Percentiles rank a stretch among this genome's conserved stretches.
Conservation (phyloP, 257 asterid species). For the Oldenlandia corymbosa region DNA sequence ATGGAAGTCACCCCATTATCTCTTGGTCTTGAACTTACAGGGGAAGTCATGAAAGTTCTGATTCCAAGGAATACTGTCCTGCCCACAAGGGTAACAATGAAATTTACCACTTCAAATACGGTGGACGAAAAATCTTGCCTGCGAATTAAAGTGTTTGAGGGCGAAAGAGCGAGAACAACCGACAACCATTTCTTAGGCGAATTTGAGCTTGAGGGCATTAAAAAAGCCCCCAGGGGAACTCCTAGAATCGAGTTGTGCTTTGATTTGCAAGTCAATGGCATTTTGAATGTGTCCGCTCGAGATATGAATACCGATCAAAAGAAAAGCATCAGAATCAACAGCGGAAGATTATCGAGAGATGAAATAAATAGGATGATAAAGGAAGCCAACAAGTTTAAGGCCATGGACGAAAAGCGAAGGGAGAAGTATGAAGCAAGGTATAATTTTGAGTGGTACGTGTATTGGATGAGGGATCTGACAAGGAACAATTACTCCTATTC, state of each 20-base stretch:
- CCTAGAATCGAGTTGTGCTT: neutral
- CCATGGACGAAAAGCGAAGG: neutral
- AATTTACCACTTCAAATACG: neutral
- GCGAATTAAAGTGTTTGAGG: neutral
- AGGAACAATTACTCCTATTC: too few relatives aligned
- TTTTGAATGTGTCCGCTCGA: neutral
- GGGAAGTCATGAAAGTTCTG: too few relatives aligned
- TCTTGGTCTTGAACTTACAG: too few relatives aligned
- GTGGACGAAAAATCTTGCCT: neutral
- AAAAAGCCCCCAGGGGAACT: neutral
- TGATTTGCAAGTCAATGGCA: constrained; percentile 2
- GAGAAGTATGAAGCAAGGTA: neutral
- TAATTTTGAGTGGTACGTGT: too few relatives aligned
- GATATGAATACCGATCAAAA: neutral
- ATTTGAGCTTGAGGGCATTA: neutral
- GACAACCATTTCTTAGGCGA: neutral
- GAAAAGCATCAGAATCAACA: neutral
- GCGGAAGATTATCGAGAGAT: neutral
- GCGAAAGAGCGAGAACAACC: neutral
- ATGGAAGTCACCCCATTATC: too few relatives aligned
- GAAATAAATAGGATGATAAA: constrained; percentile 4
- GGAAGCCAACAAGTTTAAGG: neutral
- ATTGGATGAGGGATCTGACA: too few relatives aligned
- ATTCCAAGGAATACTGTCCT: neutral
- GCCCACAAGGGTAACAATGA: neutral